phyloP scores from a whole-genome alignment of 768 basidiomycete species.

The Suillus decipiens region DNA sequence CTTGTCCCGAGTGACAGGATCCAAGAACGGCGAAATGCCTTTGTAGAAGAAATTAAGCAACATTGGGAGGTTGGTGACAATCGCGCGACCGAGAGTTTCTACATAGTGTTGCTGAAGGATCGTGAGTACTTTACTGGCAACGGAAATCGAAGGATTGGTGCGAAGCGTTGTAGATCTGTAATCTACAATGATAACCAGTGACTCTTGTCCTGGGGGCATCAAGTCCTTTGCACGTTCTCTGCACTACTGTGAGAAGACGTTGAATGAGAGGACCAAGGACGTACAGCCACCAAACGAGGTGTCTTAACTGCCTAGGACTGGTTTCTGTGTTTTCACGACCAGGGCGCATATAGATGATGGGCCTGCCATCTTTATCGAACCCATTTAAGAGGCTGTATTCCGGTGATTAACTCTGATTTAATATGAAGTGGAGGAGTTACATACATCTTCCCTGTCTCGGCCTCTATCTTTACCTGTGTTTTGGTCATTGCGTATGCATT shows the following conservation, averaged over 20 bases:
- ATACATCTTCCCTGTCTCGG: conserved; percentile 87
- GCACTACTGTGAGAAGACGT: conserved; percentile 12
- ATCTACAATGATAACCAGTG: conserved; percentile 81
- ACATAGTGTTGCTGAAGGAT: conserved; percentile 90
- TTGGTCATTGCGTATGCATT: background rate
- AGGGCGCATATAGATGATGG: conserved; percentile 87
- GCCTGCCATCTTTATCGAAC: conserved; percentile 85
- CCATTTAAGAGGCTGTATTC: conserved; percentile 69
- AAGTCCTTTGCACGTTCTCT: conserved; percentile 90
- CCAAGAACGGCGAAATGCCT: conserved; percentile 83
- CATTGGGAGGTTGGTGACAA: conserved; percentile 79
- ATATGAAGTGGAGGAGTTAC: conserved; percentile 22
- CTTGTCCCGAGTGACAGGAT: conserved; percentile 89
- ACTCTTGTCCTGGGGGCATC: conserved; percentile 84
- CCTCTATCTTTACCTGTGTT: conserved; percentile 66
- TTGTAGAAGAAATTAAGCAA: conserved; percentile 79
- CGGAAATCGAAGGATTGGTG: conserved; percentile 81
- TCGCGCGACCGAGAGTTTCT: conserved; percentile 82
- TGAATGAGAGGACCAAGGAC: conserved; percentile 29
- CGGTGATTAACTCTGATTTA: background rate
- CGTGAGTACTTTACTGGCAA: conserved; percentile 73
- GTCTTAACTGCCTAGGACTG: conserved; percentile 75
- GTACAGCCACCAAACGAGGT: conserved; percentile 86
- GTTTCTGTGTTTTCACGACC: conserved; percentile 84
- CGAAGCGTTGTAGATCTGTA: conserved; percentile 81